These are phyloP conservation scores for Gaillardinia entomophila DNA, from an alignment of 805 yeast species.

Conservation along the genomic window DNA sequence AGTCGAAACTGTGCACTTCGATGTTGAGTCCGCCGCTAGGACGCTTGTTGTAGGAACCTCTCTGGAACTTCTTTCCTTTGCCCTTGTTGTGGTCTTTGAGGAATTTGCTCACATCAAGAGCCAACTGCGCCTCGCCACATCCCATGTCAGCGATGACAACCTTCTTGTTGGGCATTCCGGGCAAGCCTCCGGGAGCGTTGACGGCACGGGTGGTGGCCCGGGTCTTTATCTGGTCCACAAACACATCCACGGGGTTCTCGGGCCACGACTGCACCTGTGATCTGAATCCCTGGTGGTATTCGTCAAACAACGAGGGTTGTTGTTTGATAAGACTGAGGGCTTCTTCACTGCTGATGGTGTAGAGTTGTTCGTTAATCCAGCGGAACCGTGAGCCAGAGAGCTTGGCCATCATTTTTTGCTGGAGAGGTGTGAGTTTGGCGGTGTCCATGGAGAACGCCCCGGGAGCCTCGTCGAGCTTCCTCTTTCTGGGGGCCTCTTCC, in stretches of 20 bases:
- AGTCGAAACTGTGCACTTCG: constrained; percentile 83
- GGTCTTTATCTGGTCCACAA: constrained; percentile 62
- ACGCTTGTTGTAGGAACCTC: constrained; percentile 8
- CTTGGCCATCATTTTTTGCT: constrained; percentile 92
- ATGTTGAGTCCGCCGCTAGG: constrained; percentile 29
- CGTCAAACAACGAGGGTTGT: constrained; percentile 87
- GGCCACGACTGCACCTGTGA: constrained; percentile 98
- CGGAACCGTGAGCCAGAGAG: constrained; percentile 92
- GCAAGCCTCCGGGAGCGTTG: constrained; percentile 94
- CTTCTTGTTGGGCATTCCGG: constrained; percentile 57
- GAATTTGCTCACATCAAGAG: constrained; percentile 56
- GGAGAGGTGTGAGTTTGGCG: constrained; percentile 74
- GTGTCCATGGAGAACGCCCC: constrained; percentile 2
- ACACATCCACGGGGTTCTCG: constrained; percentile 93
- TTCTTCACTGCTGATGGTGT: constrained; percentile 72
- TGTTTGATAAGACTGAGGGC: constrained; percentile 69
- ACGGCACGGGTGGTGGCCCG: constrained; percentile 57
- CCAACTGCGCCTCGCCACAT: constrained; percentile 93
- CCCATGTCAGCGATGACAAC: constrained; percentile 97
- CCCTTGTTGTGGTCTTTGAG: constrained; percentile 24
- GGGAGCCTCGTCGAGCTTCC: constrained; percentile 9
- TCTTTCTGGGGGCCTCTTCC: constrained; percentile 7
- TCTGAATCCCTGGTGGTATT: constrained; percentile 92
- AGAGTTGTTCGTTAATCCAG: constrained; percentile 97
- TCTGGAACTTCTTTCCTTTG: constrained; percentile 3